Percentiles rank a stretch among this genome's conserved stretches.
phyloP scores from a whole-genome alignment of 352 stramenopile species.

The Phytopythium helicoides region DNA sequence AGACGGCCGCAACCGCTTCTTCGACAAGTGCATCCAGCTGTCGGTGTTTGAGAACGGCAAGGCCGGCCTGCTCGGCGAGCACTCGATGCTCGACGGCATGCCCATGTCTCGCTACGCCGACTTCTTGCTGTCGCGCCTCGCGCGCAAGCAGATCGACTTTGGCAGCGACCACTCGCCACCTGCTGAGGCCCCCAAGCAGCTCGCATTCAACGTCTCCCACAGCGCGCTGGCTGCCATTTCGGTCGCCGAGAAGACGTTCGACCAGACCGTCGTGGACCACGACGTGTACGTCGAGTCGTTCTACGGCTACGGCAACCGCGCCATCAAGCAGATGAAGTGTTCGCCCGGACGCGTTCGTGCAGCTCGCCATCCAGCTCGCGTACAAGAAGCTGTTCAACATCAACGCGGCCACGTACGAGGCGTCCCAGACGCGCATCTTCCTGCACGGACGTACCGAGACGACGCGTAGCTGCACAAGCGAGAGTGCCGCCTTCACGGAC shows the following conservation, averaged over 20 bases:
- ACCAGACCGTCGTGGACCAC: conserved; percentile 79
- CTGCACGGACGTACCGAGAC: conserved; percentile 94
- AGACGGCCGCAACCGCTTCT: conserved; percentile 94
- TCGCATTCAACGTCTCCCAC: conserved; percentile 53
- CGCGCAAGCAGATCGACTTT: conserved; percentile 47
- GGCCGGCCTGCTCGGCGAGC: conserved; percentile 91
- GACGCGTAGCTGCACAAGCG: conserved; percentile 76
- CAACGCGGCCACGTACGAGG: conserved; percentile 92
- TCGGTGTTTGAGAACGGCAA: conserved; percentile 95
- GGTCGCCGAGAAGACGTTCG: conserved; percentile 53
- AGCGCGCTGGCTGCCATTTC: conserved; percentile 47
- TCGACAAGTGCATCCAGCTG: conserved; percentile 97
- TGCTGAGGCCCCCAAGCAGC: conserved; percentile 33
- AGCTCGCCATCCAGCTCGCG: conserved; percentile 95
- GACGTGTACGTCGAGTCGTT: conserved; percentile 88
- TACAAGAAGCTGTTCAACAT: conserved; percentile 71
- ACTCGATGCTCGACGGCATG: conserved; percentile 91
- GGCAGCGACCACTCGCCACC: conserved; percentile 21
- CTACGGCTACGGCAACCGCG: conserved; percentile 83
- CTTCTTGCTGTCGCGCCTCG: conserved; percentile 55
- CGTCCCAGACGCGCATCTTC: conserved; percentile 92
- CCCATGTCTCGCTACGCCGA: conserved; percentile 72
- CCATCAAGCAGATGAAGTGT: conserved; percentile 89
- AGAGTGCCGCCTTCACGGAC: conserved; percentile 86
- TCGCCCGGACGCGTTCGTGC: conserved; percentile 95